Percentiles rank a stretch among this genome's conserved stretches.
These are phyloP conservation scores for Reticulascus tulasneorum DNA, from an alignment of 2,329 filamentous ascomycete species.

Conservation along the genomic window DNA sequence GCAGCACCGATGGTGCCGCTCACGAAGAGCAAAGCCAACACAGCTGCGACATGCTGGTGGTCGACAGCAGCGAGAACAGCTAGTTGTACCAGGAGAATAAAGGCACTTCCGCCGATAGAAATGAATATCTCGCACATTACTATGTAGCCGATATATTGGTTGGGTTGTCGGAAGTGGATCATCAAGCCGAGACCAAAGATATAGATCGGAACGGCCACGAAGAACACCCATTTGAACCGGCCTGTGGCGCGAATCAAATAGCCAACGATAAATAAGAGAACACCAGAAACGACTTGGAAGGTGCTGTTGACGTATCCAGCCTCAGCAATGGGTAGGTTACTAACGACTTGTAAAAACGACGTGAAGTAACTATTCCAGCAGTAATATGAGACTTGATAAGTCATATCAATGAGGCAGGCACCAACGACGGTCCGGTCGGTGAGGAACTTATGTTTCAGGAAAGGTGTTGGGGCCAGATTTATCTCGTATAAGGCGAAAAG, in stretches of 20 bases:
- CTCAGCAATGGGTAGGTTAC: constrained; percentile 35
- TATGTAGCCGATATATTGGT: constrained; percentile 28
- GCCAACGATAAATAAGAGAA: constrained; percentile 46
- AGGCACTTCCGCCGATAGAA: constrained; percentile 26
- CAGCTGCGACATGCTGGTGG: constrained; percentile 50
- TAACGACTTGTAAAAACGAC: constrained; percentile 52
- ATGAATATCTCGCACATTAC: constrained; percentile 40
- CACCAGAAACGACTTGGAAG: constrained; percentile 46
- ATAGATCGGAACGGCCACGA: constrained; percentile 45
- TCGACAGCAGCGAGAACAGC: constrained; percentile 53
- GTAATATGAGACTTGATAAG: constrained; percentile 47
- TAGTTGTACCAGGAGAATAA: constrained; percentile 46
- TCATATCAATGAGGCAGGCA: constrained; percentile 39
- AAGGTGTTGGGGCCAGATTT: constrained; percentile 51
- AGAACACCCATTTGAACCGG: constrained; percentile 44
- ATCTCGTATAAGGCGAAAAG: constrained; percentile 55
- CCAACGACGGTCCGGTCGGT: constrained; percentile 48
- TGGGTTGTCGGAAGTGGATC: constrained; percentile 36
- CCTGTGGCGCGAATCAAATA: constrained; percentile 40
- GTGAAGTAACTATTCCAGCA: constrained; percentile 52
- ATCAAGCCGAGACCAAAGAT: constrained; percentile 46
- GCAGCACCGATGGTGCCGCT: constrained; percentile 40
- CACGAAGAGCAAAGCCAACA: constrained; percentile 41
- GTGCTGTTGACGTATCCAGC: constrained; percentile 46
- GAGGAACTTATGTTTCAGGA: constrained; percentile 51